phyloP scores from a whole-genome alignment of 2,329 filamentous ascomycete species.

The Calonectria pauciramosa region DNA sequence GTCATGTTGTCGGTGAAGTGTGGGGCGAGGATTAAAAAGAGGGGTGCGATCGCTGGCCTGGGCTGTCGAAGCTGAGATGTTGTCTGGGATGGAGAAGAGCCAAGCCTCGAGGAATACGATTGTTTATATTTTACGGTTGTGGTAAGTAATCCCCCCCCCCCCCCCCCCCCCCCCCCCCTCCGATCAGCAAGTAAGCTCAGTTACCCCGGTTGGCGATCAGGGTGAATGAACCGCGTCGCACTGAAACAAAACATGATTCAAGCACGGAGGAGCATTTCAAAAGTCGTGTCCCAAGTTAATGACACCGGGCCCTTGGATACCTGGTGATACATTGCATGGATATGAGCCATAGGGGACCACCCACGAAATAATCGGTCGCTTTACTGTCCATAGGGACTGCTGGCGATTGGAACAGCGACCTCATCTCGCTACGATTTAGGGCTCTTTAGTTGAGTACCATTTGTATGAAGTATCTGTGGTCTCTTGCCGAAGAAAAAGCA shows the following conservation, averaged over 20 bases:
- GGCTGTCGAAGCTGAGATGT: neutral
- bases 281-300: too few species aligned
- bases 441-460: too few species aligned
- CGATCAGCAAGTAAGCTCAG: neutral
- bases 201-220: neutral
- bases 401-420: too few species aligned
- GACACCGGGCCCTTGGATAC: too few species aligned
- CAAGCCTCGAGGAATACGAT: neutral
- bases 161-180: neutral
- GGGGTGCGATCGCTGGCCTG: neutral
- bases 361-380: too few species aligned
- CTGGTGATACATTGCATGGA: too few species aligned
- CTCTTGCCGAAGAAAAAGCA: too few species aligned
- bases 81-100: neutral
- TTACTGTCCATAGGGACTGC: too few species aligned
- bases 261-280: too few species aligned
- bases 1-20: constrained; percentile 24
- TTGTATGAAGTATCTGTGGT: too few species aligned
- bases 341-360: too few species aligned
- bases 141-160: neutral
- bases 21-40: neutral
- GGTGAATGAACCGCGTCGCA: neutral
- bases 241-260: neutral
- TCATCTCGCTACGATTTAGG: too few species aligned
- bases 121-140: neutral